Evolutionary conservation across 441 rosid genomes (phyloP).

Genomic region (Erodium chrysanthum): DNA sequence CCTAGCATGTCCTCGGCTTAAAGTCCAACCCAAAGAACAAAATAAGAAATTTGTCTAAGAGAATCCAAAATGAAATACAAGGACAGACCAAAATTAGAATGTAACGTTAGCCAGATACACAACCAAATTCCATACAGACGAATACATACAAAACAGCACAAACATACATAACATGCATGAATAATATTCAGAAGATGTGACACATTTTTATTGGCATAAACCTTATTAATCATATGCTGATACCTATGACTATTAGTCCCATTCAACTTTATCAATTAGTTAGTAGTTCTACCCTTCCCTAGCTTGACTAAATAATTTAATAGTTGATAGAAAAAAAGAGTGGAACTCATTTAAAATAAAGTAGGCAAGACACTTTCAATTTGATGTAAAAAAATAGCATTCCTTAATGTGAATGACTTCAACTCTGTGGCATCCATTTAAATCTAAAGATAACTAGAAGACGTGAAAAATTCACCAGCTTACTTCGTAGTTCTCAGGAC

Average conservation of each 20-base stretch:
- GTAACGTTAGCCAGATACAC: neutral
- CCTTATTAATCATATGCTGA: neutral
- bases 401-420: neutral
- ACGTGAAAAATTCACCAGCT: constrained; percentile 36
- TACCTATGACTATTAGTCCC: neutral
- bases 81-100: neutral
- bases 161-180: neutral
- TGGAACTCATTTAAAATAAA: too few relatives aligned
- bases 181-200: neutral
- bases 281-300: too few relatives aligned
- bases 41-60: neutral
- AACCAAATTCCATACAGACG: too few relatives aligned
- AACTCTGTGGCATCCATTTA: constrained; percentile 10
- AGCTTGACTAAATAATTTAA: too few relatives aligned
- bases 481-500: constrained; percentile 98
- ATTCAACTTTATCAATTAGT: too few relatives aligned
- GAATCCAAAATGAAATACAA: neutral
- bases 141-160: neutral
- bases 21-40: neutral
- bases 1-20: neutral
- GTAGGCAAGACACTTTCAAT: too few relatives aligned
- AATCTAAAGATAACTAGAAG: neutral
- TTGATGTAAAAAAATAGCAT: neutral
- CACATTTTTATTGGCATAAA: neutral
- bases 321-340: too few relatives aligned